Evolutionary conservation across 192 early-diverging fungal species (phyloP).

Genomic region (Backusella parvicylindrica): DNA sequence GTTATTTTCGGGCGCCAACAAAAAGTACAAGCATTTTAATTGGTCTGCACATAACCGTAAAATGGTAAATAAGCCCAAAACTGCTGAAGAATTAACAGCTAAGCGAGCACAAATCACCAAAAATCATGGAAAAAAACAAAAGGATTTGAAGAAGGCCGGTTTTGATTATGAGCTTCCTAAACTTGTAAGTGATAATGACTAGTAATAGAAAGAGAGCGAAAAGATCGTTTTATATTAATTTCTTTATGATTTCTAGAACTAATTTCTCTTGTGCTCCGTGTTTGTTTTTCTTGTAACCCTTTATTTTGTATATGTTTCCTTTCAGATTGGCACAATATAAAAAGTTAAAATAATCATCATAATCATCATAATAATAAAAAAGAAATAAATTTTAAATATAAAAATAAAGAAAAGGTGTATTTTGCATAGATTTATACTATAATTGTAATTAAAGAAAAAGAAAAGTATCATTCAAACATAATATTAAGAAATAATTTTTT

Average conservation of each 20-base stretch:
- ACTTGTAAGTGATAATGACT: conserved; percentile 43
- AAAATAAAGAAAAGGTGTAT: neutral
- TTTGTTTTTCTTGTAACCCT: neutral
- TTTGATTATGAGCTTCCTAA: conserved; percentile 91
- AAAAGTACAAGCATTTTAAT: conserved; percentile 61
- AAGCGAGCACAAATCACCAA: conserved; percentile 46
- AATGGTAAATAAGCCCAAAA: conserved; percentile 64
- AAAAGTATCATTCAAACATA: neutral
- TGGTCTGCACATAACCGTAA: conserved; percentile 54
- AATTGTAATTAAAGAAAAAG: neutral
- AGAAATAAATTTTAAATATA: neutral
- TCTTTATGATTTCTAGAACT: neutral
- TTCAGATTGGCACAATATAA: neutral
- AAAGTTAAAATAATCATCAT: neutral
- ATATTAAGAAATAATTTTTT: neutral
- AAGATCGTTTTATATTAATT: neutral
- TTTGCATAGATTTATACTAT: too few species aligned
- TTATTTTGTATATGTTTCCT: conserved; percentile 1
- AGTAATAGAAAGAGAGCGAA: neutral
- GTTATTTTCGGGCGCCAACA: conserved; percentile 70
- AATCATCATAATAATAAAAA: neutral
- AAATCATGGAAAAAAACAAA: conserved; percentile 52
- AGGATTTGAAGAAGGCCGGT: conserved; percentile 62
- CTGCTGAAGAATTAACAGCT: conserved; percentile 40
- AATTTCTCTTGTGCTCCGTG: neutral